Evolutionary conservation across 2,329 filamentous ascomycete species (phyloP).

Genomic region (Fusarium sp.): DNA sequence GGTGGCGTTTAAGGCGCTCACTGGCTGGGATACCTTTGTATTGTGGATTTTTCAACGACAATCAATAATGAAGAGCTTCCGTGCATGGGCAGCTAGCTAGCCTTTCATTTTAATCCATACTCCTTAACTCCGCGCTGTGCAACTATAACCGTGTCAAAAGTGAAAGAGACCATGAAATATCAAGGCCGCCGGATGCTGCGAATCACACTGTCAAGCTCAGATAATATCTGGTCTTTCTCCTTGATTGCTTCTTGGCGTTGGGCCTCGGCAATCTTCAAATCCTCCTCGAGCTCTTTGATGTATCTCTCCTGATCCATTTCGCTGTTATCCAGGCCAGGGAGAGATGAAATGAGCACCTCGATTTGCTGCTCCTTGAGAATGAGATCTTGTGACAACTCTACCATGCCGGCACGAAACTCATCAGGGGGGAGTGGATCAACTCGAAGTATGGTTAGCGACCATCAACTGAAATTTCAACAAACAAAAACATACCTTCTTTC

Average conservation of each 20-base stretch:
- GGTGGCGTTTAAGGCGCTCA: constrained; percentile 35
- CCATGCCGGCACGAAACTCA: constrained; percentile 75
- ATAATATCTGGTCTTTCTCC: constrained; percentile 72
- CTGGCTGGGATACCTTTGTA: constrained; percentile 31
- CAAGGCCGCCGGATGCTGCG: constrained; percentile 70
- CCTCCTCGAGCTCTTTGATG: constrained; percentile 74
- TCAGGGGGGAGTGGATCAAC: constrained; percentile 73
- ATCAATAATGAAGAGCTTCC: constrained; percentile 3
- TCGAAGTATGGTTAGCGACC: constrained; percentile 45
- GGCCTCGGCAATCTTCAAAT: constrained; percentile 72
- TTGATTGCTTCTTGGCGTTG: constrained; percentile 73
- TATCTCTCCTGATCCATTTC: constrained; percentile 80
- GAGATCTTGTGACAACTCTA: constrained; percentile 81
- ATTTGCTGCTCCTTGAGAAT: constrained; percentile 87
- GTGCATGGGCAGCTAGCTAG: background rate
- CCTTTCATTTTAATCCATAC: background rate
- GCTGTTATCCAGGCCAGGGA: constrained; percentile 83
- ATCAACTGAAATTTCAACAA: background rate
- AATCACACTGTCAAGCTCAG: constrained; percentile 72
- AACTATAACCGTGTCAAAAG: constrained; percentile 13
- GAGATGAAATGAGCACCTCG: constrained; percentile 78
- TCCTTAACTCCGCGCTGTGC: constrained; percentile 43
- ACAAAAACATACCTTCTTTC: constrained; percentile 61
- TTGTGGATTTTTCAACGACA: constrained; percentile 13
- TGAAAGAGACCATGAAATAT: constrained; percentile 34